These are phyloP conservation scores for Primulina huaijiensis DNA, from an alignment of 257 asterid genomes.

Conservation along the genomic window DNA sequence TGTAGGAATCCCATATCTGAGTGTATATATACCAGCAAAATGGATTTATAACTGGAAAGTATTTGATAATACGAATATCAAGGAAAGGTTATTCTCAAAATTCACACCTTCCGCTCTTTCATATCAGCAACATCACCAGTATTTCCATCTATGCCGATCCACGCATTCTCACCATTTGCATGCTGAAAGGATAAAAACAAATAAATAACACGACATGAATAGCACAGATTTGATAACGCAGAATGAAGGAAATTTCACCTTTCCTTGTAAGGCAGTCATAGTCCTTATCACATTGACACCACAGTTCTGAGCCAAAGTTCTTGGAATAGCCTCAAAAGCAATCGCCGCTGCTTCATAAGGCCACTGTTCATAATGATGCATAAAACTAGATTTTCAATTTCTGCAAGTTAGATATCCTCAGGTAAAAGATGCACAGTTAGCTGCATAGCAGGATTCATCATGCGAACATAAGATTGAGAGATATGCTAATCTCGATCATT, in stretches of 20 bases:
- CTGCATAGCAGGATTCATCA: neutral
- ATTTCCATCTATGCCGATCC: constrained; percentile 94
- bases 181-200: constrained; percentile 42
- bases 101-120: constrained; percentile 83
- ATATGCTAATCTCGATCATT: too few species aligned
- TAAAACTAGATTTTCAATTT: neutral
- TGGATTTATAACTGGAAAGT: constrained; percentile 7
- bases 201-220: neutral
- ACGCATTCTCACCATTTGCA: constrained; percentile 93
- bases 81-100: constrained; percentile 16
- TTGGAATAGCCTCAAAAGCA: constrained; percentile 96
- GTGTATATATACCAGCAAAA: neutral
- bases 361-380: constrained; percentile 53
- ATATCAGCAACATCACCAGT: constrained; percentile 88
- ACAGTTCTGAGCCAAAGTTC: constrained; percentile 96
- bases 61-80: neutral
- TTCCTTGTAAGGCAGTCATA: constrained; percentile 94
- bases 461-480: neutral
- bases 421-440: neutral
- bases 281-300: constrained; percentile 93
- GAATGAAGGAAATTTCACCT: constrained; percentile 42
- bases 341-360: constrained; percentile 99
- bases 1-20: constrained; percentile 95
- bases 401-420: neutral
- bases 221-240: constrained; percentile 12